phyloP scores from a whole-genome alignment of 192 early-diverging fungal genomes.

The Pecoramyces ruminantium region DNA sequence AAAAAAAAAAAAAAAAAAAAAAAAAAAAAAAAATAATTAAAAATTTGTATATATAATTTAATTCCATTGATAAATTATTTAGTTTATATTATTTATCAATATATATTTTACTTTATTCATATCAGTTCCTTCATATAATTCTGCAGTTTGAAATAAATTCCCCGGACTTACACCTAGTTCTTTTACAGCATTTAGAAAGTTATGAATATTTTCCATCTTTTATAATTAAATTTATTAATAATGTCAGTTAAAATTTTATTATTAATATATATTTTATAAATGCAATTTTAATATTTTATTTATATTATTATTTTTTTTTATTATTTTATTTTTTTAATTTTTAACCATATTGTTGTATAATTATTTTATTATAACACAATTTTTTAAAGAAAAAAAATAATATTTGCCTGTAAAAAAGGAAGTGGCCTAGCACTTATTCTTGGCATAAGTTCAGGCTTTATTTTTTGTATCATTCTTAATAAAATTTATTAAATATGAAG shows the following conservation, averaged over 20 bases:
- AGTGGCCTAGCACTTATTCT: background rate
- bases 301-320: no score
- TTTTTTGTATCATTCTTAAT: background rate
- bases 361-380: no score
- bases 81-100: background rate
- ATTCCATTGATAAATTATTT: background rate
- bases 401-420: background rate
- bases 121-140: slow-evolving; percentile 66
- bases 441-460: background rate
- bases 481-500: no score
- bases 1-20: no score
- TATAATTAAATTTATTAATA: no score
- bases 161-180: slow-evolving; percentile 48
- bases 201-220: slow-evolving; percentile 72
- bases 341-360: no score
- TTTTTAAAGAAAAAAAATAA: no score
- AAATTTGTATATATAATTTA: background rate
- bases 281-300: no score
- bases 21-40: no score
- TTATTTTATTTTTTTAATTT: no score
- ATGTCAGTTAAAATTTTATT: no score
- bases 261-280: no score
- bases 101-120: slow-evolving; percentile 30
- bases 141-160: slow-evolving; percentile 64
- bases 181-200: slow-evolving; percentile 52